Conservation (phyloP, 2,329 filamentous ascomycete species). For the Diaporthe velutina region DNA sequence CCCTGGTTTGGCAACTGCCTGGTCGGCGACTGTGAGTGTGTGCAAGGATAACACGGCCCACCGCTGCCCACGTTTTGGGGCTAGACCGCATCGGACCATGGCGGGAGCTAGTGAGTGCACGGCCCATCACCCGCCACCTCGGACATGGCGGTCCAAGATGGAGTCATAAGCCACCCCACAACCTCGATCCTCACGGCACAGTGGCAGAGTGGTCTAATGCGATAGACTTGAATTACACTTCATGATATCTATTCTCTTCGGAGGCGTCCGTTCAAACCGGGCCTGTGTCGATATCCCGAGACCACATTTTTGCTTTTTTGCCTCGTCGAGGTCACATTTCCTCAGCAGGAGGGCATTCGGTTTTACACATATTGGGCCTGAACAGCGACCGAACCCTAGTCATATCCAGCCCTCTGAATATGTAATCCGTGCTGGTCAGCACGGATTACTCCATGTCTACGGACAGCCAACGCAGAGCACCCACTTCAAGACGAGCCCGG, state of each 20-base stretch:
- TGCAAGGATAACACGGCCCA: not conserved
- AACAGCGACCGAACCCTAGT: too few species aligned
- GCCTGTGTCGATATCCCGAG: not conserved
- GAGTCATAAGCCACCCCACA: too few species aligned
- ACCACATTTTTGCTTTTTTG: conserved; percentile 1
- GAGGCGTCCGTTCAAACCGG: conserved; percentile 24
- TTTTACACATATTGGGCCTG: too few species aligned
- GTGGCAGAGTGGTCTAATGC: conserved; percentile 32
- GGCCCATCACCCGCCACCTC: not conserved
- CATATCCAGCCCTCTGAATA: too few species aligned
- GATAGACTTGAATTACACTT: conserved; percentile 26
- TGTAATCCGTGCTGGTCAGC: too few species aligned
- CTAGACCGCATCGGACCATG: conserved; percentile 1
- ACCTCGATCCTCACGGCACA: not conserved
- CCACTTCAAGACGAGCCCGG: too few species aligned
- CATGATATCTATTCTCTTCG: conserved; percentile 31
- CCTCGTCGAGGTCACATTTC: too few species aligned
- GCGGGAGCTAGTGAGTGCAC: not conserved
- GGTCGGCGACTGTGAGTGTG: too few species aligned
- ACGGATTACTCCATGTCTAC: too few species aligned
- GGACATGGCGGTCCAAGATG: not conserved
- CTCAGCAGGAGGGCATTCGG: too few species aligned
- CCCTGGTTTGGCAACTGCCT: not conserved
- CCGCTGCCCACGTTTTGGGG: not conserved
- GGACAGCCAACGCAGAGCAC: too few species aligned